Base-by-base conservation (phyloP, 2,329 filamentous ascomycete species). In the Aspergillus clavatus region DNA sequence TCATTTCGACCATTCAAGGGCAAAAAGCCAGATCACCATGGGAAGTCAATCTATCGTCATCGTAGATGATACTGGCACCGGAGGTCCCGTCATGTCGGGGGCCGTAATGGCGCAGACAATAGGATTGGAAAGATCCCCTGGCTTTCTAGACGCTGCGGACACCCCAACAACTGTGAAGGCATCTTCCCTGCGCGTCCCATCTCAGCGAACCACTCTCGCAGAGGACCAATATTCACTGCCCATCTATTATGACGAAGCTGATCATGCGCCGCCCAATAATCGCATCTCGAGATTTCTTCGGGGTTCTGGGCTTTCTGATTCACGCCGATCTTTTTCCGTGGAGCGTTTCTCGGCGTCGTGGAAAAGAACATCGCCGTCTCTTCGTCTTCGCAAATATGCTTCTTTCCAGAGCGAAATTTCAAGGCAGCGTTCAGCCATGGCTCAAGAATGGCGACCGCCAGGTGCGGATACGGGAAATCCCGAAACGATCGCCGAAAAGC, bases 11-110 rank as follows among this genome's bases (percentile, higher is more conserved):
- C 53, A 38, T n/a, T 24, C 67, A 7, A 68, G 76, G 36, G 47
- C 58, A 24, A 53, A 62, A 42, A 81, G 78, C 52, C 73, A 73
- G 45, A 79, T 91, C 36, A 93, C 89, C 0, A 76, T 77, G 8
- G 87, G 88, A n/a, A 95, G 88, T 72, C 85, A 90, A 60, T 95
- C 89, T 0, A 94, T 95, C 53, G 78, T 95, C 44, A 94, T 95
- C 59, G 82, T 95, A 27, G 87, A 94, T 55, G 78, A 79, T 51
- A 81, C 78, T 24, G 69, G 70, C 6, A 55, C 66, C 7, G 57
- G 66, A 28, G 51, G 63, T 24, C 64, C 67, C n/a, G 43, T 62
- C 4, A 71, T 69, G 62, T 64, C 70, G 8, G 70, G 70, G 6
- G 69, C 61, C 4, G 48, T 69, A 11, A 44, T 50, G 23, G 51